phyloP scores from a whole-genome alignment of 1,284 basidiomycete genomes.

The Moesziomyces sp. region DNA sequence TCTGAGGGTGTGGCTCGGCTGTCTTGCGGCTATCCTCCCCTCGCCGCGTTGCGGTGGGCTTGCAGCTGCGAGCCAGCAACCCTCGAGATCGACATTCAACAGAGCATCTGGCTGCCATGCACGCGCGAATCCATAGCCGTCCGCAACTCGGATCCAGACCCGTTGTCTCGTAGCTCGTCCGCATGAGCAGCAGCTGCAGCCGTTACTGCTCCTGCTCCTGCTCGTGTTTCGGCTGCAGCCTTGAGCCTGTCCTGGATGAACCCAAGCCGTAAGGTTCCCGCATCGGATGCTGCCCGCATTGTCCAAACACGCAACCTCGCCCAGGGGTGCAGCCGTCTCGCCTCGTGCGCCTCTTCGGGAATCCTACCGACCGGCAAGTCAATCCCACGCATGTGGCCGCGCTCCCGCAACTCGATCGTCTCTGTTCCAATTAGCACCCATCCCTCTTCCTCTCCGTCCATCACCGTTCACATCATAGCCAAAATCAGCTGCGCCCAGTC shows the following conservation, averaged over 20 bases:
- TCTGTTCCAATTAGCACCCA: conserved; percentile 4
- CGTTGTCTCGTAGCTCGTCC: neutral
- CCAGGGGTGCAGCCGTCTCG: conserved; percentile 1
- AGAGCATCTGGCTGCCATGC: neutral
- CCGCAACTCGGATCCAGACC: neutral
- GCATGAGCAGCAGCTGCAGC: neutral
- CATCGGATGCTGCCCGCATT: conserved; percentile 10
- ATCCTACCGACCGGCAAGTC: conserved; percentile 17
- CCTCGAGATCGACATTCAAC: neutral
- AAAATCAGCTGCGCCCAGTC: neutral
- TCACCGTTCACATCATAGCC: neutral
- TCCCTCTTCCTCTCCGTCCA: neutral
- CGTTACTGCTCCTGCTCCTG: neutral
- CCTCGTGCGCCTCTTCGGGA: conserved; percentile 31
- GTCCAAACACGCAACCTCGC: conserved; percentile 12
- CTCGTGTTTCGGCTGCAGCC: too few species aligned
- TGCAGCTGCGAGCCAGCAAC: neutral
- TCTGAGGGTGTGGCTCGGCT: neutral
- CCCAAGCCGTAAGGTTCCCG: conserved; percentile 1
- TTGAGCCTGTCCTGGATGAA: neutral
- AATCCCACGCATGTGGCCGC: neutral
- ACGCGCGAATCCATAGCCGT: conserved; percentile 3
- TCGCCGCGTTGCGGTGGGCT: neutral
- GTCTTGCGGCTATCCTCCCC: neutral
- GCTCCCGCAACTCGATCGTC: neutral